Evolutionary conservation across 768 basidiomycete species (phyloP).

Genomic region (Mycena indigotica): DNA sequence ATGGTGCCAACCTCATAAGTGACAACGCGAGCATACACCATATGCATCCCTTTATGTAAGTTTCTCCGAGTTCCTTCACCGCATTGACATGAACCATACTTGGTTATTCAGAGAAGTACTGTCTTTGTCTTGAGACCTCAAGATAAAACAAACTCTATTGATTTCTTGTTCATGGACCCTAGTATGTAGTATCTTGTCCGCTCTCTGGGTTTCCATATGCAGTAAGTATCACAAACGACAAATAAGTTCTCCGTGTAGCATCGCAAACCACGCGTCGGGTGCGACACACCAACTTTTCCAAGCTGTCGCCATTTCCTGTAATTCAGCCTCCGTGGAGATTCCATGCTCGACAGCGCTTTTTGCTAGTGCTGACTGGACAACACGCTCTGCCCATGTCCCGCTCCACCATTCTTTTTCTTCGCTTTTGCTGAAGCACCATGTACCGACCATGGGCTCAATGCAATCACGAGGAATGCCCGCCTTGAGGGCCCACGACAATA

Average conservation of each 20-base stretch:
- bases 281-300: constrained; percentile 29
- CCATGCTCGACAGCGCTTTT: constrained; percentile 31
- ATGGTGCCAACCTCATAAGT: too few species aligned
- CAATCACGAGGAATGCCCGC: constrained; percentile 36
- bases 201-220: too few species aligned
- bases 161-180: too few species aligned
- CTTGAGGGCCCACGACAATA: constrained; percentile 39
- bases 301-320: constrained; percentile 12
- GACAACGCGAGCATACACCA: too few species aligned
- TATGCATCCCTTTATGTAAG: too few species aligned
- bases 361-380: constrained; percentile 36
- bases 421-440: constrained; percentile 38
- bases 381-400: constrained; percentile 41
- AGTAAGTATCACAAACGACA: constrained; percentile 8
- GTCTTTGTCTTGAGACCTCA: too few species aligned
- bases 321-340: constrained; percentile 12
- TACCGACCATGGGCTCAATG: constrained; percentile 33
- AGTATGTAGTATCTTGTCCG: too few species aligned
- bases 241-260: constrained; percentile 38
- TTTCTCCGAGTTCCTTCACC: too few species aligned
- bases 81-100: too few species aligned
- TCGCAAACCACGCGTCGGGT: constrained; percentile 37
- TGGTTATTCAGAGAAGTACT: too few species aligned
- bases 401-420: constrained; percentile 44
- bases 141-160: too few species aligned